Base-by-base conservation (phyloP, 352 stramenopile genomes). In the Phytopythium boreale region DNA sequence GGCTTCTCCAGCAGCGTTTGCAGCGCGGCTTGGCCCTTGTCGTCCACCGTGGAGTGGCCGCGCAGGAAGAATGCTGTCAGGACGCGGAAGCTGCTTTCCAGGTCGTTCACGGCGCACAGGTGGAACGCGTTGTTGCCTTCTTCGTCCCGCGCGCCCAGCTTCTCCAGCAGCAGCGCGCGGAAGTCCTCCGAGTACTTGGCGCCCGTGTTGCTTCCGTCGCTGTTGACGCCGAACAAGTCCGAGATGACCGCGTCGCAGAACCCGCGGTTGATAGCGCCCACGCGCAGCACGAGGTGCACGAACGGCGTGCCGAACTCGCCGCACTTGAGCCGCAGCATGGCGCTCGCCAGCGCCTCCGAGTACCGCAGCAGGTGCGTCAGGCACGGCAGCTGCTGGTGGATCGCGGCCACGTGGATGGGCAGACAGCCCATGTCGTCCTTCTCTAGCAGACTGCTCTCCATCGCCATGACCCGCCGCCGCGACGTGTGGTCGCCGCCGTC, bases 351-450 rank as follows among this genome's bases (percentile, higher is more conserved):
- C 59, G 79, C 72, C 7, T 82, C 66, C 34, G 83, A 94, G 70
- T 89, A 85, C 47, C 69, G 76, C 36, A 92, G 64, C 41, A 92
- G 29, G 59, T 90, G 77, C 41, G 77, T 29, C 41, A 68, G 68
- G 49, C 69, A 83, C 20, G 75, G 74, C 7, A 62, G 39, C 41
- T 66, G 75, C 60, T 89, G 75, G 64, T 94, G 70, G 56, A 94
- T 79, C 24, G 87, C 49, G 19, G 82, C 85, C 39, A 92, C 68
- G 56, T 96, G 87, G 20, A 97, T 62, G 10, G 89, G 84, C 41
- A 94, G 76, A 56, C 88, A 93, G 24, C 87, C 87, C 77, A 89
- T 90, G 55, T 92, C 80, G 67, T 96, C 89, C 61, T 89, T 90
- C 56, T 94, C 85, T 26, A 90, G 72, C 37, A 94, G 71, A 63